A percentile compares a stretch with the other conserved stretches of the same genome.
phyloP scores from a whole-genome alignment of 441 rosid genomes.

The Erodium chrysanthum region DNA sequence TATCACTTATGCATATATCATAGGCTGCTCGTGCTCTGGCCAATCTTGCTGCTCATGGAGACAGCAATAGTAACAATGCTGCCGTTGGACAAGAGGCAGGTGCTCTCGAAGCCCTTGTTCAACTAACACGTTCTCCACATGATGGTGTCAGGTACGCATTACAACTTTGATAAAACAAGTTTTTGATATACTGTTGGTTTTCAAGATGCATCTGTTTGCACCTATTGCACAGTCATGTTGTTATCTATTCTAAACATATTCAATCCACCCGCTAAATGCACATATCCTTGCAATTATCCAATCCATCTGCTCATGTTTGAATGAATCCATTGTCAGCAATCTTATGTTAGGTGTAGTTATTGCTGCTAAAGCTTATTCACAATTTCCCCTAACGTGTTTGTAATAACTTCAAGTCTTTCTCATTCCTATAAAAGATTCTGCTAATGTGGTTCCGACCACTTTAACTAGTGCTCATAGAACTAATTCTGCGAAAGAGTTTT shows the following conservation, averaged over 20 bases:
- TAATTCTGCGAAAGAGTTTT: too few relatives aligned
- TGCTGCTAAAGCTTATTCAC: neutral
- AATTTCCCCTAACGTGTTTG: neutral
- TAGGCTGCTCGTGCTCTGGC: constrained; percentile 99
- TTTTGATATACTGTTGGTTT: neutral
- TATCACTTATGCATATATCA: constrained; percentile 7
- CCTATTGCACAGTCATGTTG: neutral
- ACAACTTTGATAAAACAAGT: neutral
- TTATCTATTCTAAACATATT: neutral
- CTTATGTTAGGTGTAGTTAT: neutral
- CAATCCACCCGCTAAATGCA: neutral
- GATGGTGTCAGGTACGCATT: constrained; percentile 78
- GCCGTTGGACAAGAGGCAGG: constrained; percentile 94
- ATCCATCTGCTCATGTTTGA: neutral
- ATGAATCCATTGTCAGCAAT: neutral
- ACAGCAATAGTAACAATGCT: constrained; percentile 81
- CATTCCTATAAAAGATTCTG: too few relatives aligned
- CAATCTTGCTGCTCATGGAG: constrained; percentile 98
- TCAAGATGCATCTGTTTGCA: neutral
- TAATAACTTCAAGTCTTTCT: too few relatives aligned
- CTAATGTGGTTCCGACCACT: too few relatives aligned
- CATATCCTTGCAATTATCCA: neutral
- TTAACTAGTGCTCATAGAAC: too few relatives aligned
- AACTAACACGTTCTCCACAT: constrained; percentile 69
- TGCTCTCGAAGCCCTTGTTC: constrained; percentile 90